A percentile compares a stretch with the other conserved stretches of the same genome.
These are phyloP conservation scores for Pseudocercospora fuligena DNA, from an alignment of 2,329 filamentous ascomycete species.

Conservation along the genomic window DNA sequence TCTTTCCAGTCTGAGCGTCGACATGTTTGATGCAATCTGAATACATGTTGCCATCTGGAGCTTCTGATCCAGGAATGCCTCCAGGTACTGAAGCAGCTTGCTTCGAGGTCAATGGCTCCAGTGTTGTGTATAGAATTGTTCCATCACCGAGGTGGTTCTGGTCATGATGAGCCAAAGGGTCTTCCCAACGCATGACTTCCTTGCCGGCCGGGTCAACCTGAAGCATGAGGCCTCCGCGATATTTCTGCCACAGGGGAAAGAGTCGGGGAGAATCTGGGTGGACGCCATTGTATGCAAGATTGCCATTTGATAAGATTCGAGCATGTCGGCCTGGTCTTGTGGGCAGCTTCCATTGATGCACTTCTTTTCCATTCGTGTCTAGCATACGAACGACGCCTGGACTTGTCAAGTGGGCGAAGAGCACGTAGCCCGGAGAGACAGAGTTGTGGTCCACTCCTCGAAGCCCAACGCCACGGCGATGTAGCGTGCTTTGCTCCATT, in stretches of 20 bases:
- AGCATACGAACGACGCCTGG: slow-evolving; percentile 46
- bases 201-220: slow-evolving; percentile 47
- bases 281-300: slow-evolving; percentile 51
- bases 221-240: slow-evolving; percentile 53
- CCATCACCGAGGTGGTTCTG: slow-evolving; percentile 53
- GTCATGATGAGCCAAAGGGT: slow-evolving; percentile 53
- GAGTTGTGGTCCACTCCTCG: slow-evolving; percentile 45
- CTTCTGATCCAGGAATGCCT: slow-evolving; percentile 49
- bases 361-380: slow-evolving; percentile 48
- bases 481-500: slow-evolving; percentile 53
- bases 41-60: slow-evolving; percentile 44
- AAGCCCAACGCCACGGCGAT: slow-evolving; percentile 49
- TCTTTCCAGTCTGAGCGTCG: slow-evolving; percentile 42
- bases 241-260: slow-evolving; percentile 54
- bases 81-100: slow-evolving; percentile 47
- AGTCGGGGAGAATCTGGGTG: slow-evolving; percentile 46
- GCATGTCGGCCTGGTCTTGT: slow-evolving; percentile 50
- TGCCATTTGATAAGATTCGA: slow-evolving; percentile 51
- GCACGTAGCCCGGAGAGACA: slow-evolving; percentile 49
- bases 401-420: slow-evolving; percentile 50
- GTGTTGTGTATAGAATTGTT: slow-evolving; percentile 49
- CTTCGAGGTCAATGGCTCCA: slow-evolving; percentile 46
- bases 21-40: slow-evolving; percentile 53
- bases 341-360: slow-evolving; percentile 51
- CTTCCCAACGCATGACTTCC: slow-evolving; percentile 47